Evolutionary conservation across 2,329 filamentous ascomycete species (phyloP), one percentile per base, ranked within the genome.

Genomic region (Aspergillus sp.): DNA sequence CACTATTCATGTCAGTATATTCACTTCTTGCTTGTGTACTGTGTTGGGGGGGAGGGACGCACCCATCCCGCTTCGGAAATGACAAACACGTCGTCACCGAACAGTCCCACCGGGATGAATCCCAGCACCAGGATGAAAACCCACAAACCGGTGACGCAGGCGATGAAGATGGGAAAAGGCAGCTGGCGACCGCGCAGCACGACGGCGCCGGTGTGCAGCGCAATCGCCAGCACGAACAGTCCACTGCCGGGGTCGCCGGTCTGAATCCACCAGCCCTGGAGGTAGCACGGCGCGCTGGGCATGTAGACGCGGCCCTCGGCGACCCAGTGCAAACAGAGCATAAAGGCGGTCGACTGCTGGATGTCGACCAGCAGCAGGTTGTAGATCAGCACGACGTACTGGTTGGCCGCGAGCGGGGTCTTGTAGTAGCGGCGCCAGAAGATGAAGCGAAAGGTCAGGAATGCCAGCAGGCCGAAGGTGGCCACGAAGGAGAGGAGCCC

Each of bases 201-300:
- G 14, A 76, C 72, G 36, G 76, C 59, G 64, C 74, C 76, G 0
- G 79, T 82, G 54, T 81, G 78, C n/a, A 80, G 59, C 3, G 78
- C 79, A 60, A 81, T 81, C 5, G 77, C 74, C 19, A 81, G 61
- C 36, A 81, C 74, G 58, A 81, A 79, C 56, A 81, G 65, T 3
- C 78, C 77, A 59, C 76, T 77, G 11, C 76, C 71, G 20, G 80
- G 71, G 57, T 81, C 78, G 6, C 76, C 79, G 23, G 76, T 73
- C 48, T 81, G 77, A 19, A 81, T 64, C 56, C 79, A 76, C 75
- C 77, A 79, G 3, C 72, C 79, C 58, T 82, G 79, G 7, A 77
- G 61, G 53, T 76, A 75, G 56, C 79, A 82, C 1, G 76, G 70
- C 3, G 65, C 64, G 3, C 75, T 76, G 0, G 73, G 72, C 21